Conservation (phyloP, 2,329 filamentous ascomycete species). For the Stachybotrys chartarum region DNA sequence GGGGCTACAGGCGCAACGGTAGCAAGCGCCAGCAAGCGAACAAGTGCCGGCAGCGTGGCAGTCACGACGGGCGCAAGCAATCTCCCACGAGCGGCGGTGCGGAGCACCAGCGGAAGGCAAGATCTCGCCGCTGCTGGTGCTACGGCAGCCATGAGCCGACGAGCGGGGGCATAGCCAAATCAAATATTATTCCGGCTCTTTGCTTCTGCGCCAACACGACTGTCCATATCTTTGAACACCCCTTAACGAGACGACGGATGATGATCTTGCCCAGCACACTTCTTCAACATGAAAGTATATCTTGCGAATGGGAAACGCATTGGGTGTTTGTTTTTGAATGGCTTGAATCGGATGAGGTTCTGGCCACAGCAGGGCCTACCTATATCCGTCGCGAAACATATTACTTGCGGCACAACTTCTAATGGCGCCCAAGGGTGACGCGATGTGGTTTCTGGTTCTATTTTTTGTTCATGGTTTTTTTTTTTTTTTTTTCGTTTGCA, state of each 20-base stretch:
- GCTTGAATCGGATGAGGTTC: neutral
- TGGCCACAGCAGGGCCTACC: neutral
- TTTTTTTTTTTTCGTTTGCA: neutral
- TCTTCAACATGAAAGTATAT: neutral
- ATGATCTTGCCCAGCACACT: neutral
- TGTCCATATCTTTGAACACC: no score
- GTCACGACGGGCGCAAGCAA: slow-evolving; percentile 34
- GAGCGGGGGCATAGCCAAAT: slow-evolving; percentile 9
- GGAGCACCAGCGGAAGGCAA: slow-evolving; percentile 50
- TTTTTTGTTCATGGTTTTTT: neutral
- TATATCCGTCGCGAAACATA: neutral
- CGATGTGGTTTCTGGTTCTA: no score
- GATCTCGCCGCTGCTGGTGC: slow-evolving; percentile 54
- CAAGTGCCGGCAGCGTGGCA: slow-evolving; percentile 41
- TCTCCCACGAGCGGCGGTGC: slow-evolving; percentile 49
- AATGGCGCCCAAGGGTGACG: neutral
- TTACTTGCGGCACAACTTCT: neutral
- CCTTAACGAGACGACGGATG: neutral
- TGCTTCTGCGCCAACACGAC: no score
- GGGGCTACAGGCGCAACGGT: slow-evolving; percentile 33
- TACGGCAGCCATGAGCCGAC: slow-evolving; percentile 51
- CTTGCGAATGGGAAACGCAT: neutral
- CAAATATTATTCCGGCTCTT: no score
- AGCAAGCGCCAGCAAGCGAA: slow-evolving; percentile 40
- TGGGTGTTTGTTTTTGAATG: neutral